Evolutionary conservation across 768 basidiomycete species (phyloP).

Genomic region (Tephrocybe rancida): DNA sequence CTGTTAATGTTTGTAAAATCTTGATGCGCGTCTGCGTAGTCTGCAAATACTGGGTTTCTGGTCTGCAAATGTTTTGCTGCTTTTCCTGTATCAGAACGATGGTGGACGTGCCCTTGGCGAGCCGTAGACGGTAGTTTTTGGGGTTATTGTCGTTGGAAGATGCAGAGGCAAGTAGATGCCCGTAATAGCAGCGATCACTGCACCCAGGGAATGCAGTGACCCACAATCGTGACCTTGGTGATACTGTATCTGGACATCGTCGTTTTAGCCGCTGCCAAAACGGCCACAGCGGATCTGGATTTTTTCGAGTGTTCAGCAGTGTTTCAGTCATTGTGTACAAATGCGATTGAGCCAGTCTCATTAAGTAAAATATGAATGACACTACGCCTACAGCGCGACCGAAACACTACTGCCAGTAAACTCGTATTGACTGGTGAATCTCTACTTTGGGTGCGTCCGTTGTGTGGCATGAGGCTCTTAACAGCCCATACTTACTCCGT

Average conservation of each 20-base stretch:
- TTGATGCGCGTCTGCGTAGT: slow-evolving; percentile 49
- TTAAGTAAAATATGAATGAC: too few relatives aligned
- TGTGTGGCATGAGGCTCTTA: too few relatives aligned
- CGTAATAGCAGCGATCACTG: slow-evolving; percentile 40
- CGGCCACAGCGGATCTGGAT: slow-evolving; percentile 25
- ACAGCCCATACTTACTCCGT: slow-evolving; percentile 14
- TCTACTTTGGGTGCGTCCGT: too few relatives aligned
- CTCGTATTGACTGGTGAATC: too few relatives aligned
- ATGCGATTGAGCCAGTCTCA: too few relatives aligned
- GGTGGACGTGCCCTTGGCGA: slow-evolving; percentile 18
- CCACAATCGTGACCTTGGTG: slow-evolving; percentile 28
- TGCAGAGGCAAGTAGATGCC: slow-evolving; percentile 42
- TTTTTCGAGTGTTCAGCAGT: too few relatives aligned
- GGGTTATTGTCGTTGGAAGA: slow-evolving; percentile 25
- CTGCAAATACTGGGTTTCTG: slow-evolving; percentile 56
- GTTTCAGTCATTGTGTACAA: too few relatives aligned
- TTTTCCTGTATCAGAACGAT: not conserved
- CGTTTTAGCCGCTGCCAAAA: slow-evolving; percentile 30
- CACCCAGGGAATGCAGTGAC: slow-evolving; percentile 47
- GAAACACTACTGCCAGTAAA: too few relatives aligned
- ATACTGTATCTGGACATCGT: slow-evolving; percentile 20
- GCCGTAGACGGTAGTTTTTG: slow-evolving; percentile 20
- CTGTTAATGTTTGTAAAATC: slow-evolving; percentile 53
- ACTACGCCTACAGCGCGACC: too few relatives aligned
- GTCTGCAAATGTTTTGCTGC: not conserved